These are phyloP conservation scores for Mortierella sp. DNA, from an alignment of 371 early-diverging fungal species.

Conservation along the genomic window DNA sequence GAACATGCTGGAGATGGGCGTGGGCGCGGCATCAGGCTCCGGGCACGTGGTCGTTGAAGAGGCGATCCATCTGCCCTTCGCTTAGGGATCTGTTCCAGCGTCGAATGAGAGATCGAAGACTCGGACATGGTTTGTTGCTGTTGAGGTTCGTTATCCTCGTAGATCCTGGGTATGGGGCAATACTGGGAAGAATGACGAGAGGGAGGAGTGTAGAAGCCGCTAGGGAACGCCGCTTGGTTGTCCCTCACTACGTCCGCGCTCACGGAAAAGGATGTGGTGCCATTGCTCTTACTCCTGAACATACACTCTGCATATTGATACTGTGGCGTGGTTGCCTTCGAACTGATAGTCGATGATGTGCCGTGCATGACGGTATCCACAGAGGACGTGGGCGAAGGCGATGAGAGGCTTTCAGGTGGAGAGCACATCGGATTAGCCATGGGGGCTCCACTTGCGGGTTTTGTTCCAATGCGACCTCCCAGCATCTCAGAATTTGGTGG, in stretches of 20 bases:
- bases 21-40: neutral
- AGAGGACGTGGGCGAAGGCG: constrained; percentile 14
- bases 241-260: neutral
- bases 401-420: constrained; percentile 21
- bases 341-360: neutral
- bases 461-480: neutral
- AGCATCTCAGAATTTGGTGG: neutral
- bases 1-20: neutral
- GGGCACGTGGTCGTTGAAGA: neutral
- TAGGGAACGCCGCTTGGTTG: neutral
- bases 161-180: neutral
- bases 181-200: neutral
- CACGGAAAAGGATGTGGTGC: neutral
- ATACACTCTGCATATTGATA: neutral
- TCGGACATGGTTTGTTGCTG: neutral
- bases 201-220: neutral
- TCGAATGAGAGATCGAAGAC: constrained; percentile 2
- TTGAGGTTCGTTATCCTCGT: neutral
- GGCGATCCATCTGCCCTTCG: constrained; percentile 7
- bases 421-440: neutral
- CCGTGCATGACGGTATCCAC: neutral
- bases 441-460: neutral
- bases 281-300: neutral
- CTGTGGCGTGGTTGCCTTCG: neutral
- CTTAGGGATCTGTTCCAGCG: neutral